phyloP scores from a whole-genome alignment of 768 basidiomycete genomes.

The Suillus ampliporus region DNA sequence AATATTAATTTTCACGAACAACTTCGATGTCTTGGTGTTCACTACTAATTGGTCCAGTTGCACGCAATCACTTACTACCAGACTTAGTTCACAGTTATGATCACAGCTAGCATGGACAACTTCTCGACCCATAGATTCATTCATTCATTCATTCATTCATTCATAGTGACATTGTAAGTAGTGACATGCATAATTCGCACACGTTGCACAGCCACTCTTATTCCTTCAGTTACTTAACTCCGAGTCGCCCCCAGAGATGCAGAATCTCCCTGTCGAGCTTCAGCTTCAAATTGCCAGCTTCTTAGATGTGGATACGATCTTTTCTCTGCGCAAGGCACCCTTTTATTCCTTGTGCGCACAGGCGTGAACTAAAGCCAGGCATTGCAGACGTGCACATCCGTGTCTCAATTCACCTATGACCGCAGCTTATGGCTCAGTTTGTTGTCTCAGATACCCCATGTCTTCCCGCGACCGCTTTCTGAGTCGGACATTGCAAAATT shows the following conservation, averaged over 20 bases:
- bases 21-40: background rate
- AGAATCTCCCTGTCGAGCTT: conserved; percentile 26
- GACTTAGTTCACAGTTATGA: background rate
- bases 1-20: conserved; percentile 1
- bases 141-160: too few relatives aligned
- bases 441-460: conserved; percentile 15
- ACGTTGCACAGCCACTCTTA: background rate
- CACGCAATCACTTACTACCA: background rate
- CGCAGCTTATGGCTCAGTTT: conserved; percentile 25
- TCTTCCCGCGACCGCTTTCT: conserved; percentile 22
- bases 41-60: background rate
- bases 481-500: conserved; percentile 19
- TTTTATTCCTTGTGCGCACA: background rate
- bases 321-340: conserved; percentile 25
- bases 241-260: background rate
- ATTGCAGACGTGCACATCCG: conserved; percentile 30
- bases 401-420: conserved; percentile 23
- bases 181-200: background rate
- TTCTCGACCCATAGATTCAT: background rate
- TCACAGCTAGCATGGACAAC: background rate
- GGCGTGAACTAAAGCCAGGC: background rate
- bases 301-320: conserved; percentile 22
- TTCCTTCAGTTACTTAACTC: background rate
- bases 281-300: conserved; percentile 18
- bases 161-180: background rate